phyloP scores from a whole-genome alignment of 257 asterid species.

The Solanum megistacrolobum region DNA sequence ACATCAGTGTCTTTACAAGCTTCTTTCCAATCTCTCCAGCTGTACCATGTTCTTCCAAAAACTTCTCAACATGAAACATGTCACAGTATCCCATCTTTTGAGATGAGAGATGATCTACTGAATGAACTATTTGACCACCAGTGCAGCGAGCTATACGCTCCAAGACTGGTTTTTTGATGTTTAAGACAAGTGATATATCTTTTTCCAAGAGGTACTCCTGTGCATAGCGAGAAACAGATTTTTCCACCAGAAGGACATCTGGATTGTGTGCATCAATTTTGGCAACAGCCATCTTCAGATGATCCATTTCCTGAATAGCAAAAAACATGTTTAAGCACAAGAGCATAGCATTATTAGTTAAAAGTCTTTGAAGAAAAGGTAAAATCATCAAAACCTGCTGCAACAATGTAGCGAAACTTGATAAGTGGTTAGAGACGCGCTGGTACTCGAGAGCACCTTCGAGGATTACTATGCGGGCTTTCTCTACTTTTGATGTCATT shows the following conservation, averaged over 20 bases:
- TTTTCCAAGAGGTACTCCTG: constrained; percentile 95
- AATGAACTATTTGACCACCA: constrained; percentile 82
- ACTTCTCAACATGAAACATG: constrained; percentile 62
- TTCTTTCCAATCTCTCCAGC: constrained; percentile 71
- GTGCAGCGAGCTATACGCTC: constrained; percentile 95
- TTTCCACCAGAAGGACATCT: constrained; percentile 91
- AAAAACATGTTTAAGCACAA: constrained; percentile 10
- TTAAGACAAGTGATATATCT: constrained; percentile 83
- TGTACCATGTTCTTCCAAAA: constrained; percentile 63
- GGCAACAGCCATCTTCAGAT: constrained; percentile 97
- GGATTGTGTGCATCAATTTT: constrained; percentile 83
- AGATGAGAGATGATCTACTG: constrained; percentile 77
- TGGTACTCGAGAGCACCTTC: constrained; percentile 98
- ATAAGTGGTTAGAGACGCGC: constrained; percentile 80
- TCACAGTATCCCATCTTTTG: constrained; percentile 80
- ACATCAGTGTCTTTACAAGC: constrained; percentile 82
- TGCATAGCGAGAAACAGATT: constrained; percentile 91
- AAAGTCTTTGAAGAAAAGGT: background rate
- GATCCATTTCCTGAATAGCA: constrained; percentile 83
- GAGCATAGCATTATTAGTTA: background rate
- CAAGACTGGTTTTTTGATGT: constrained; percentile 77
- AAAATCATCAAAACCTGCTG: constrained; percentile 62
- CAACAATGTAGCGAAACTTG: constrained; percentile 88
- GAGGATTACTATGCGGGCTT: constrained; percentile 76
- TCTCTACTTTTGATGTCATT: constrained; percentile 84